phyloP scores from a whole-genome alignment of 2,329 filamentous ascomycete genomes.

The Cladosporium velox region DNA sequence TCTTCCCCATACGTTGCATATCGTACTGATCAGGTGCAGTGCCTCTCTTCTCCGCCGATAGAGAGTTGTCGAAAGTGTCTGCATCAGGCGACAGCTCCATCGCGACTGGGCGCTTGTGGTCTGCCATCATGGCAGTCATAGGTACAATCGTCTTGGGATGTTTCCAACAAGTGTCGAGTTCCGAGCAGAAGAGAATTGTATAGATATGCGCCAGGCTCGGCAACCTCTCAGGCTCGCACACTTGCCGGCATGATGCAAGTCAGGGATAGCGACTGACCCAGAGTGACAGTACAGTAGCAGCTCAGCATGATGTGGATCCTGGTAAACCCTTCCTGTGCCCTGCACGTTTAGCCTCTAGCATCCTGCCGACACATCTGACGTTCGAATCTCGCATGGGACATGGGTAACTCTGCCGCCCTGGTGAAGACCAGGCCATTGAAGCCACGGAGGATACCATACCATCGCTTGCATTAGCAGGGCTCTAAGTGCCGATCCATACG shows the following conservation, averaged over 20 bases:
- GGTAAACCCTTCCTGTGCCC: background rate
- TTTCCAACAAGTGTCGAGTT: background rate
- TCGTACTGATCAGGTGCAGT: conserved; percentile 21
- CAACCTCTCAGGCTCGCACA: background rate
- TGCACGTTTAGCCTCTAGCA: background rate
- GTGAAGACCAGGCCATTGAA: too few species aligned
- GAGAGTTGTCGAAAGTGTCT: background rate
- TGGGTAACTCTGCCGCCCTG: too few species aligned
- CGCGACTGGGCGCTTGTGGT: conserved; percentile 1
- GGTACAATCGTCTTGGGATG: background rate
- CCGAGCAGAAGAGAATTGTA: background rate
- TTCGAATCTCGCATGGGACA: too few species aligned
- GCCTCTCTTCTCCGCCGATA: conserved; percentile 17
- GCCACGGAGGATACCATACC: background rate
- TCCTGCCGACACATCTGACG: background rate
- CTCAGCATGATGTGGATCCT: background rate
- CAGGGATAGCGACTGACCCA: background rate
- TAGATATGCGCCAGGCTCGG: background rate
- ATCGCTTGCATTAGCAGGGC: background rate
- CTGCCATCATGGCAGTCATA: background rate
- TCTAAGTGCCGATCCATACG: background rate
- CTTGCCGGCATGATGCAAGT: background rate
- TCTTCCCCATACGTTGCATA: conserved; percentile 25
- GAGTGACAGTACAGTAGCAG: background rate
- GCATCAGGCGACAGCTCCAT: conserved; percentile 1